A percentile compares a stretch with the other conserved stretches of the same genome.
Evolutionary conservation across 495 filamentous ascomycete genomes (phyloP).

Genomic region (Tetracladium setigerum): DNA sequence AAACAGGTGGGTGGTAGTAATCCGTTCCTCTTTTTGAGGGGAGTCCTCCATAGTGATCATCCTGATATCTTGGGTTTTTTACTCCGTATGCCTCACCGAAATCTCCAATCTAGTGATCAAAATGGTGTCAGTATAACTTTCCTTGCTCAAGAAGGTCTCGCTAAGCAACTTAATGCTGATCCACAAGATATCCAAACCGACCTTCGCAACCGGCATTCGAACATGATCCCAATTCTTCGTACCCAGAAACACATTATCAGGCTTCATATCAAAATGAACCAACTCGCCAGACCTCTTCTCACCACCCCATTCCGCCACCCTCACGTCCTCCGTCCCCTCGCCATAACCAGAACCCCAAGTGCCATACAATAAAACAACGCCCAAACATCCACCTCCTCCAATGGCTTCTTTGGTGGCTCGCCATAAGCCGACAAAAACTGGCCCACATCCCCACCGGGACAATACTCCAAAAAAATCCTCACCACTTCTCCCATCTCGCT

Average conservation of each 20-base stretch:
- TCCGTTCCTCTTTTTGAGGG: not conserved
- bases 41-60: not conserved
- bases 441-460: constrained; percentile 4
- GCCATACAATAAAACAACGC: constrained; percentile 3
- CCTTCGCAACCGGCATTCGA: not conserved
- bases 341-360: not conserved
- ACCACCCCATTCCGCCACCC: not conserved
- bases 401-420: not conserved
- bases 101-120: not conserved
- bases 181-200: not conserved
- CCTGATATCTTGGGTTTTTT: not conserved
- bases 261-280: not conserved
- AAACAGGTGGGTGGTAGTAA: no score
- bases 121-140: not conserved
- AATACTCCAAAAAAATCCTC: constrained; percentile 2
- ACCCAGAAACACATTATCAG: constrained; percentile 1
- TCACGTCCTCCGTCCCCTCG: not conserved
- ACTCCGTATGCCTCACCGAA: constrained; percentile 4
- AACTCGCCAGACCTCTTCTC: not conserved
- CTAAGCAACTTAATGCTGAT: no score
- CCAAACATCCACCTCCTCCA: constrained; percentile 1
- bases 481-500: not conserved
- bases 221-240: not conserved
- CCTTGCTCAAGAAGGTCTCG: not conserved
- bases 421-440: not conserved